A percentile compares a stretch with the other conserved stretches of the same genome.
These are phyloP conservation scores for Polyporus arcularius DNA, from an alignment of 768 basidiomycete genomes.

Conservation along the genomic window DNA sequence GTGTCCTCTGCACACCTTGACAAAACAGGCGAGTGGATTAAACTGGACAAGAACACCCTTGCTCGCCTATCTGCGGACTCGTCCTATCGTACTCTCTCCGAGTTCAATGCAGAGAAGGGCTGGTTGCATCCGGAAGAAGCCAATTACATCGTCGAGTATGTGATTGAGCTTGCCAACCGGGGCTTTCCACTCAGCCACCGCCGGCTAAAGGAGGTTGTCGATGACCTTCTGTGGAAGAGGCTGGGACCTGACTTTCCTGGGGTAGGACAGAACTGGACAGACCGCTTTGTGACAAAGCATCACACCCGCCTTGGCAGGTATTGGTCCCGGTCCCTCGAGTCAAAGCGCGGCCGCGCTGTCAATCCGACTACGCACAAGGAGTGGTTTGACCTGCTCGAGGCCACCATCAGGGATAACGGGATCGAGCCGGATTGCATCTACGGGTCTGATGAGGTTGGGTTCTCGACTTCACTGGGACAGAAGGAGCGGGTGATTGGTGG, in stretches of 20 bases:
- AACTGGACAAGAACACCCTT: background rate
- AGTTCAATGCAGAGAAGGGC: background rate
- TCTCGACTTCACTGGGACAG: background rate
- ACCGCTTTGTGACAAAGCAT: background rate
- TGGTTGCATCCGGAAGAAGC: background rate
- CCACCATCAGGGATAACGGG: background rate
- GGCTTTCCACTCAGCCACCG: background rate
- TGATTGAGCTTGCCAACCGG: background rate
- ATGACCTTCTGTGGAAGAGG: background rate
- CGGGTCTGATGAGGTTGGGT: background rate
- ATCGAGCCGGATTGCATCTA: background rate
- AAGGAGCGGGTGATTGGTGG: background rate
- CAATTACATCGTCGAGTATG: background rate
- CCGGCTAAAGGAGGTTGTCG: background rate
- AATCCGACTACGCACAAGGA: background rate
- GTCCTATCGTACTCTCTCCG: background rate
- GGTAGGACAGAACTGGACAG: background rate
- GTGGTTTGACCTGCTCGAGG: background rate
- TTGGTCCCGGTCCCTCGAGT: background rate
- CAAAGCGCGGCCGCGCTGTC: background rate
- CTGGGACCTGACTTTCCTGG: background rate
- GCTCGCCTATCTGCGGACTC: background rate
- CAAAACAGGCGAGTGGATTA: background rate
- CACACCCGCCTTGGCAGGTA: background rate
- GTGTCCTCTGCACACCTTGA: background rate